Percentiles rank a stretch among this genome's conserved stretches.
Conservation (phyloP, 441 rosid species). For the Pelargonium australe region DNA sequence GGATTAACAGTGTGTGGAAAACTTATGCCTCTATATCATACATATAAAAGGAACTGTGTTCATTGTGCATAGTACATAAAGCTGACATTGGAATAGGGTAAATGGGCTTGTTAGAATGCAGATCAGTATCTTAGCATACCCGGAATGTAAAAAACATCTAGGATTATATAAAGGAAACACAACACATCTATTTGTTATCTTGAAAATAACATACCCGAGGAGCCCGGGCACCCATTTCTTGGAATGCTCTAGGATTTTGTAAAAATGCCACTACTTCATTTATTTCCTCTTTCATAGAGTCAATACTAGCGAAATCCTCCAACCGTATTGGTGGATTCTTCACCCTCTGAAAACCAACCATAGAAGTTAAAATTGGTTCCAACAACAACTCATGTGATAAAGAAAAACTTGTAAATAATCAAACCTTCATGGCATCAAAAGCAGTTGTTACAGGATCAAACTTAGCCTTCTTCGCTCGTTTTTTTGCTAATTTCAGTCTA, state of each 20-base stretch:
- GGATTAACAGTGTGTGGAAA: no score
- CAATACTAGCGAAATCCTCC: constrained; percentile 83
- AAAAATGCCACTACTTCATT: constrained; percentile 93
- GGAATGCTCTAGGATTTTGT: constrained; percentile 86
- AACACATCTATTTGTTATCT: constrained; percentile 7
- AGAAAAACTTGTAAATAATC: no score
- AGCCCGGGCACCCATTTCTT: constrained; percentile 95
- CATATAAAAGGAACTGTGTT: no score
- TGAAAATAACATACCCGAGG: constrained; percentile 66
- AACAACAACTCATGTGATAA: no score
- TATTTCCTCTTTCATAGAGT: constrained; percentile 96
- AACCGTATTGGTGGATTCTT: constrained; percentile 91
- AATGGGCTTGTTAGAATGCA: no score
- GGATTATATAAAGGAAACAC: no score
- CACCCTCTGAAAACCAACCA: constrained; percentile 58
- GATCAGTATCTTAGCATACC: no score
- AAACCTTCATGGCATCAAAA: constrained; percentile 86
- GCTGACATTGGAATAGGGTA: no score
- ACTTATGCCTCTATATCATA: no score
- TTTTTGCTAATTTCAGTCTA: no score
- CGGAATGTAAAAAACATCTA: no score
- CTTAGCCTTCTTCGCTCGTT: constrained; percentile 67
- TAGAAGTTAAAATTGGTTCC: background rate
- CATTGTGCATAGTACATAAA: no score
- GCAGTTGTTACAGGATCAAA: constrained; percentile 82